Evolutionary conservation across 208 protist species (phyloP), one percentile per base, ranked within the genome.

Genomic region (Jaenimonas drosophilae): DNA sequence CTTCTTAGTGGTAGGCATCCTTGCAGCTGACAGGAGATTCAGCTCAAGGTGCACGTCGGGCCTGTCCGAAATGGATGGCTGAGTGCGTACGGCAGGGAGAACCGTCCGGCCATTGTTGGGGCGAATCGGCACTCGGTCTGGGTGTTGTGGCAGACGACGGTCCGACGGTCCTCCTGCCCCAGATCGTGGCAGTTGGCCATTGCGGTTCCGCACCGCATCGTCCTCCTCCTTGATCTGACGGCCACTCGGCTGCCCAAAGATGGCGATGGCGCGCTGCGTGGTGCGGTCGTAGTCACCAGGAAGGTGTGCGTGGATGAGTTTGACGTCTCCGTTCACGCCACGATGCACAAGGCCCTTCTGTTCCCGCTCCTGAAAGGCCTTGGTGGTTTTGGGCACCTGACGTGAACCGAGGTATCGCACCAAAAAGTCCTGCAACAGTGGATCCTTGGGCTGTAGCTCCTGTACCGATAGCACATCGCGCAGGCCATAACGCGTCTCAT

Each of bases 381-480:
- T 29, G 1, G 49, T 44, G 2, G 64, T 62, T 24, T 39, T 38
- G 9, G 66, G 61, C 0, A 56, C 47, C 25, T 70, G 58, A 7
- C 50, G 38, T 4, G 63, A 44, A 28, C 68, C 68, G 28, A 93
- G 64, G 65, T 89, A 88, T 25, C 77, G 80, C 33, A 64, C 60
- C 19, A 93, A 60, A 49, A 88, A 93, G 40, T 76, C 67, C n/a
- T 68, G 57, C 20, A 93, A 73, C 1, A 59, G 44, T 5, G 70
- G 72, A 43, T 80, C 67, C n/a, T 51, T 39, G 0, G 85, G 72
- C 6, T 82, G 59, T 16, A 93, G 57, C 46, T 80, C 36, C 44
- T 85, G 71, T 49, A 79, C 89, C 7, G 85, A 90, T 17, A 93
- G 59, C 12, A 93, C 80, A 59, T 93, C 85, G 36, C 85, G 76